Conservation (phyloP, 768 basidiomycete genomes). For the Suillus cothurnatus region DNA sequence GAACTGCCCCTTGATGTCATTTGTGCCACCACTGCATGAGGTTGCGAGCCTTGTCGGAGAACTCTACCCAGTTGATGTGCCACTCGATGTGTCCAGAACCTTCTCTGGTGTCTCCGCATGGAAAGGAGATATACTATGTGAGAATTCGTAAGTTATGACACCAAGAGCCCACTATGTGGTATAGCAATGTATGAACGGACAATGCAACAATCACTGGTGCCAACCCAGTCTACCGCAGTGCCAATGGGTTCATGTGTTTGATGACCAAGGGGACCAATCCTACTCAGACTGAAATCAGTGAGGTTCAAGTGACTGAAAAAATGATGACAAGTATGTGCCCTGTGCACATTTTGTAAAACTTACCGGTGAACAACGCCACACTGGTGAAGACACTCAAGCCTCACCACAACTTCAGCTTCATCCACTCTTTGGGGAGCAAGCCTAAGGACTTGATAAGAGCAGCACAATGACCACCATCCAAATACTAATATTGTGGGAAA, state of each 20-base stretch:
- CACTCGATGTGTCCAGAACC: slow-evolving; percentile 95
- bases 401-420: no score
- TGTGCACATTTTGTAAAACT: no score
- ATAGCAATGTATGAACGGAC: slow-evolving; percentile 14
- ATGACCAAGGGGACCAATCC: slow-evolving; percentile 96
- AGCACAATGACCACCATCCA: no score
- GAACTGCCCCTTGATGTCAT: slow-evolving; percentile 90
- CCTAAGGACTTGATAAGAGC: no score
- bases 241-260: slow-evolving; percentile 73
- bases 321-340: slow-evolving; percentile 2
- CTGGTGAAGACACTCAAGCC: no score
- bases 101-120: slow-evolving; percentile 96
- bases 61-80: slow-evolving; percentile 93
- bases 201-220: slow-evolving; percentile 32
- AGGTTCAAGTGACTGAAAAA: slow-evolving; percentile 85
- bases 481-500: no score
- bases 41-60: slow-evolving; percentile 82
- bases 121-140: slow-evolving; percentile 97
- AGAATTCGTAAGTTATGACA: slow-evolving; percentile 96
- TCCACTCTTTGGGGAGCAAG: no score
- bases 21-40: slow-evolving; percentile 88
- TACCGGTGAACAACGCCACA: no score
- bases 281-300: slow-evolving; percentile 95
- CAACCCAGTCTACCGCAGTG: slow-evolving; percentile 93
- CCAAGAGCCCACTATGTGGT: slow-evolving; percentile 90